Base-by-base conservation (phyloP, 1,284 basidiomycete species). In the Peniophora sp. region DNA sequence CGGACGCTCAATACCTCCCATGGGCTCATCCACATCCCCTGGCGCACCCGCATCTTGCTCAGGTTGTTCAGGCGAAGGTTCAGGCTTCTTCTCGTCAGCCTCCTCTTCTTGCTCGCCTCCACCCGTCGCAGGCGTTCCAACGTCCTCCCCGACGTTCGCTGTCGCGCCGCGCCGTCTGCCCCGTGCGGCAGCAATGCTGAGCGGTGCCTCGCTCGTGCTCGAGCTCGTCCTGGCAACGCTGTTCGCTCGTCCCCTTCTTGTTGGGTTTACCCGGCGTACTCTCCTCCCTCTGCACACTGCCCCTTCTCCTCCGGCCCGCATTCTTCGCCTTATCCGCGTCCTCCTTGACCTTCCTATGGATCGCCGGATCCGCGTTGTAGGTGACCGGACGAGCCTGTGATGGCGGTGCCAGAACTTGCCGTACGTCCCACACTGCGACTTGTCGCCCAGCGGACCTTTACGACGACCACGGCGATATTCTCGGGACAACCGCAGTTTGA, bases 401-500 rank as follows among this genome's bases (percentile, higher is more conserved):
- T 89, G 88, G 51, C 88, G 72, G 67, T 92, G 88, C 83, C 86
- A 92, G 68, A 78, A 92, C 67, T 91, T 92, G 54, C 88, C 92
- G 68, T 95, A 97, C 24, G 83, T 79, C 39, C 88, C 91, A 69
- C 95, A 98, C 62, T 97, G 84, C 18, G 85, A 88, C 68, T 94
- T 93, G 62, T 92, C 86, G 22, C 94, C 93, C 51, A 92, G 69
- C 2, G 91, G 92, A 2, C 93, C 93, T 64, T 95, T 95, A 57
- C 90, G 75, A 55, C 88, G 73, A 9, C 92, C 48, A 92, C 73
- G 2, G 92, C 88, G 50, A 94, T 83, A 56, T 71, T 79, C 61
- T 92, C 92, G 0, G 93, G 92, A 61, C 88, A 88, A 17, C 92
- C 92, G 57, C 86, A 94, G 62, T 93, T 93, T 42, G 88, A 91